phyloP scores from a whole-genome alignment of 192 early-diverging fungal genomes.

The Cetraspora pellucida region DNA sequence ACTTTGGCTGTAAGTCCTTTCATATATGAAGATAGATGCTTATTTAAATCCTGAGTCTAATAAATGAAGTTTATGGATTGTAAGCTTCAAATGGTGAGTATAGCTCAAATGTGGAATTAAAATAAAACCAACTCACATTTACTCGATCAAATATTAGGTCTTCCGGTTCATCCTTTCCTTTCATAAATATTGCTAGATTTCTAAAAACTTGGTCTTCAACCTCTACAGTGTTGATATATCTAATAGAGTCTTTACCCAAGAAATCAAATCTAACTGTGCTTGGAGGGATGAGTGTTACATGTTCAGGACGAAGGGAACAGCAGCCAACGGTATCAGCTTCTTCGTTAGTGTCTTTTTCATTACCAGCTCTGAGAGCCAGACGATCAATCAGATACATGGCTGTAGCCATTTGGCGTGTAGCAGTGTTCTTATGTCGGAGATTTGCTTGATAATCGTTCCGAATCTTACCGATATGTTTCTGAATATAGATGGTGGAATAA shows the following conservation, averaged over 20 bases:
- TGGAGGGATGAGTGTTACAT: constrained; percentile 81
- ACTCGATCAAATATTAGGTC: constrained; percentile 93
- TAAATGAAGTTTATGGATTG: not conserved
- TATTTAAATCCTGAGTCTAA: constrained; percentile 82
- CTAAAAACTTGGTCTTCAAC: constrained; percentile 92
- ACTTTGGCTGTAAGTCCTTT: constrained; percentile 94
- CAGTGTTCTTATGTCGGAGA: constrained; percentile 79
- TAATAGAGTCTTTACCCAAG: constrained; percentile 97
- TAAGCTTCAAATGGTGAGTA: not conserved
- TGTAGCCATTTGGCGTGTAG: constrained; percentile 86
- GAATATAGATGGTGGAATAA: not conserved
- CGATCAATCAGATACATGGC: constrained; percentile 96
- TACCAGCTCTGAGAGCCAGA: constrained; percentile 93
- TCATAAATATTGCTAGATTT: constrained; percentile 90
- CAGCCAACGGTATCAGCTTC: constrained; percentile 99
- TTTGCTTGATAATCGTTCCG: constrained; percentile 78
- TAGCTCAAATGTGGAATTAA: not conserved
- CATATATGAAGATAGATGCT: constrained; percentile 86
- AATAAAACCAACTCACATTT: constrained; percentile 55
- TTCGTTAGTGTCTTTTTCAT: constrained; percentile 91
- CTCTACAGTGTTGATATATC: constrained; percentile 82
- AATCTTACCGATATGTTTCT: constrained; percentile 75
- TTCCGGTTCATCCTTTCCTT: constrained; percentile 67
- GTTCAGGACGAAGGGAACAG: constrained; percentile 93
- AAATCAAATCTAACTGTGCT: constrained; percentile 93